phyloP scores from a whole-genome alignment of 768 basidiomycete genomes.

The Mycena albidolilacea region DNA sequence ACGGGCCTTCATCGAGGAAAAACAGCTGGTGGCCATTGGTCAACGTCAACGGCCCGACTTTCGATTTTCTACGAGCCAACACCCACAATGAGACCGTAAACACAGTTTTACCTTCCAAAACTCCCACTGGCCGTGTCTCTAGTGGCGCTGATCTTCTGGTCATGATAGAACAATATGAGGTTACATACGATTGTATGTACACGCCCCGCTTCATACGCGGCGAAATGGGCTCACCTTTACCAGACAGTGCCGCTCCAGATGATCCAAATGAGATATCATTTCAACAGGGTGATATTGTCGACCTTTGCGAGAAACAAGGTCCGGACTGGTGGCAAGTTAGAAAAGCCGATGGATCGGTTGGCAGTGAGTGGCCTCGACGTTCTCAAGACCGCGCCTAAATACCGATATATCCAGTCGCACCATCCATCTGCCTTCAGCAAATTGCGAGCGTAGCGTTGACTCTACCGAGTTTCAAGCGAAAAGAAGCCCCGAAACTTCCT shows the following conservation, averaged over 20 bases:
- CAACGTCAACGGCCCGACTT: neutral
- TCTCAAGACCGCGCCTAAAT: neutral
- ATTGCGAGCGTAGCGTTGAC: no score
- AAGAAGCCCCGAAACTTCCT: no score
- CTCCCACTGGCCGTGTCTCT: neutral
- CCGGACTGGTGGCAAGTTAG: neutral
- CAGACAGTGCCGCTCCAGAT: neutral
- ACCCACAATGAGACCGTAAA: neutral
- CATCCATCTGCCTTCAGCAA: neutral
- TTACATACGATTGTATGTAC: neutral
- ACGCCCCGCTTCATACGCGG: neutral
- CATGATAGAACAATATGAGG: neutral
- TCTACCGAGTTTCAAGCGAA: no score
- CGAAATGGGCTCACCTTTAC: neutral
- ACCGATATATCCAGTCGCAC: neutral
- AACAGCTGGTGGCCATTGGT: neutral
- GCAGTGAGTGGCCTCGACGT: neutral
- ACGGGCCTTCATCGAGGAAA: neutral
- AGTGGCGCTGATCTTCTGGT: neutral
- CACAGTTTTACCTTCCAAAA: neutral
- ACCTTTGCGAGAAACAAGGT: neutral
- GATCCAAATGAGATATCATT: slow-evolving; percentile 1
- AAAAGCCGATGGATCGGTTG: neutral
- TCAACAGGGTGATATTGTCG: neutral
- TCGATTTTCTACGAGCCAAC: neutral